Evolutionary conservation across 2,329 filamentous ascomycete genomes (phyloP), one percentile per base, ranked within the genome.

Genomic region (Berkeleyomyces basicola): DNA sequence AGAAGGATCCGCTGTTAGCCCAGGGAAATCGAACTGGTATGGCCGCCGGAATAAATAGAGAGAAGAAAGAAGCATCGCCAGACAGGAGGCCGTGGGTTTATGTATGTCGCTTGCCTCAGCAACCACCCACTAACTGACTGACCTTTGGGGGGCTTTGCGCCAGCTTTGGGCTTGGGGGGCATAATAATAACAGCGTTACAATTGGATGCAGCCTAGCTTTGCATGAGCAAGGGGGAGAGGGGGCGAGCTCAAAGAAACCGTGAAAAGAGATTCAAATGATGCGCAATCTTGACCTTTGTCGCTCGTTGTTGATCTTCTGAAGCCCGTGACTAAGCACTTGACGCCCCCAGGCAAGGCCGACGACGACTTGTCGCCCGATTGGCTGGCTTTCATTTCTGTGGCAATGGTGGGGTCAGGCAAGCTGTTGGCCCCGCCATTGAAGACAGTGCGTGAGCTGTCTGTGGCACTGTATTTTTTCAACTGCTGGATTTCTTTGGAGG

Each of bases 101-200:
- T 58, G 36, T 61, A 44, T 2, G 23, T 23, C 23, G 40, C 14
- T 36, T 42, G 33, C n/a, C 9, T 23, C 3, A 9, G 37, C 4
- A 53, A 53, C 11, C 49, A 36, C 33, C 6, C 31, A 37, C 33
- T 16, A n/a, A 11, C 16, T 51, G 33, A 47, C 65, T 55, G 37
- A 69, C 70, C 67, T 68, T 69, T 69, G 33, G 39, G 59, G 49
- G 53, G 68, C 68, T 73, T 73, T 67, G 70, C 70, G 68, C 68
- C 69, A 67, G 66, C 68, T 70, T 73, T 73, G 66, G 70, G 65
- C 68, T 73, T 74, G 66, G 71, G 70, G 65, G 72, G 72, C 72
- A 74, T 74, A 67, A 69, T 66, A 53, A 53, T 33, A 53, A 49
- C n/a, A 49, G 49, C 23, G 23, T 53, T 53, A 53, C 49, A 53